Evolutionary conservation across 2,329 filamentous ascomycete species (phyloP).

Genomic region (Thelonectria discophora): DNA sequence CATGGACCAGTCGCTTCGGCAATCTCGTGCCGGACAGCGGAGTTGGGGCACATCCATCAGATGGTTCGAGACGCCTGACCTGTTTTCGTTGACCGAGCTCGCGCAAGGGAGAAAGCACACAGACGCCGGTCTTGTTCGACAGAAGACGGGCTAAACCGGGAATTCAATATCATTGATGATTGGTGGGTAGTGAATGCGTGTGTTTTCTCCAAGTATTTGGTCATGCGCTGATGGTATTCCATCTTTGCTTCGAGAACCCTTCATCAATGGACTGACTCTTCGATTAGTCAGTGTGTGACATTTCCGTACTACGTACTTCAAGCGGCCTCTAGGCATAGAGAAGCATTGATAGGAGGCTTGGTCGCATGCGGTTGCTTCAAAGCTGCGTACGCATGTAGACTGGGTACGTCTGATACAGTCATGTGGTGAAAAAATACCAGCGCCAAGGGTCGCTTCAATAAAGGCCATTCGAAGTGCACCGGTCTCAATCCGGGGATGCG

Average conservation of each 20-base stretch:
- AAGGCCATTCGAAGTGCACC: too few relatives aligned
- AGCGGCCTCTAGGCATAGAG: too few relatives aligned
- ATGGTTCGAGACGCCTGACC: constrained; percentile 24
- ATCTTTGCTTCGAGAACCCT: too few relatives aligned
- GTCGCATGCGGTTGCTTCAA: not conserved
- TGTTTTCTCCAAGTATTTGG: too few relatives aligned
- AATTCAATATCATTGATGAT: not conserved
- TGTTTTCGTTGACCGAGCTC: constrained; percentile 21
- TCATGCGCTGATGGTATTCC: too few relatives aligned
- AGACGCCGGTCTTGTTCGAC: not conserved
- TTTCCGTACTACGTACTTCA: too few relatives aligned
- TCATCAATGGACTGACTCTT: not conserved
- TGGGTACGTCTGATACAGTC: not conserved
- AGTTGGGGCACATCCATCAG: constrained; percentile 6
- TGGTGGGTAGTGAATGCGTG: too few relatives aligned
- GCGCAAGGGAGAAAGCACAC: not conserved
- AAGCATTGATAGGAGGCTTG: not conserved
- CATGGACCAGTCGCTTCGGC: constrained; percentile 12
- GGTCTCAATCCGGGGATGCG: too few relatives aligned
- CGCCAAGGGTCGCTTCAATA: not conserved
- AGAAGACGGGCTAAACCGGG: not conserved
- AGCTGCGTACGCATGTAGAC: too few relatives aligned
- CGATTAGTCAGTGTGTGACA: too few relatives aligned
- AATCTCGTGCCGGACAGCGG: constrained; percentile 22
- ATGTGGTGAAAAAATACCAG: not conserved